Base-by-base conservation (phyloP, 306 rosid genomes). In the Elaeagnus macrophylla region DNA sequence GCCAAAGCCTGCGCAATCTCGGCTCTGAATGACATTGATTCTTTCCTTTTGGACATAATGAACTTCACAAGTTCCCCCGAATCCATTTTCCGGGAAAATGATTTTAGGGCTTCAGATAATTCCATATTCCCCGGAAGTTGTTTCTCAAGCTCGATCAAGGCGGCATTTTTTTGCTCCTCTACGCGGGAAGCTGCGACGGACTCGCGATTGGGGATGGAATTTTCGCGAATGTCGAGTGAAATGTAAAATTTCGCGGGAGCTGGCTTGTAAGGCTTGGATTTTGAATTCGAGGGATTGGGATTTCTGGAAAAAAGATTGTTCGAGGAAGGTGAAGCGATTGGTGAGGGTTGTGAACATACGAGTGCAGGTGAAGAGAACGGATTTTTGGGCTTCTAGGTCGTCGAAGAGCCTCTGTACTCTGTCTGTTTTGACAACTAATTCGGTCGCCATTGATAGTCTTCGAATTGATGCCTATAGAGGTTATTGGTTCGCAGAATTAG, bases 1-100 rank as follows among this genome's bases (percentile, higher is more conserved):
- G 72, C 63, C 14, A 86, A 37, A 1, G 93, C 83, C 42, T 40
- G 49, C 0, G 20, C 64, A 7, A 86, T 72, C 81, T 80, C 93
- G 10, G 84, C 77, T 57, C 93, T 62, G 57, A 86, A 65, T 18
- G 75, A 37, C 7, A 78, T 67, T 12, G 95, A 86, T 54, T 83
- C 95, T 44, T 83, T 86, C 58, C 95, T 62, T 72, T 80, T 86
- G 16, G 81, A 76, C 10, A 86, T 75, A 10, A 86, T 60, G 66
- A 81, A 83, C 52, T 66, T 57, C 45, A 78, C 13, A 70, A 86
- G 32, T 12, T 79, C 77, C 13, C 74, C 61, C 1, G 80, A 68
- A 17, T 86, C 93, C 95, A 86, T 83, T 63, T 61, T 80, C 56
- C 84, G 71, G 13, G 76, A 83, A 13, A 80, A 20, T 10, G 82